These are phyloP conservation scores for Fraxinus xanthoxyloides DNA, from an alignment of 305 asterid genomes.

Conservation along the genomic window DNA sequence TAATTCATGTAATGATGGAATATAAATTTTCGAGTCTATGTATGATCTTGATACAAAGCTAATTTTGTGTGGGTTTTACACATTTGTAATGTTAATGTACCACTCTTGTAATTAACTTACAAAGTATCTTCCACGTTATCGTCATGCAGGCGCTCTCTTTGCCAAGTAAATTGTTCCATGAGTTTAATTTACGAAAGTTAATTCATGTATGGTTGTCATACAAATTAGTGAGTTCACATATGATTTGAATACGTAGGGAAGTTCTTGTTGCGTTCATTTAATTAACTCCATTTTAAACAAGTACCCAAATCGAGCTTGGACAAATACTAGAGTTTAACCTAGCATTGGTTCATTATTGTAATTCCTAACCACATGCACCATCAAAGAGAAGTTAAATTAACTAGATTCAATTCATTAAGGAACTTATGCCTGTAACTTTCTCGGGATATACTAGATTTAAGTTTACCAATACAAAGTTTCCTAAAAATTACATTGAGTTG, in stretches of 20 bases:
- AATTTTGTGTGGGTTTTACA: too few species aligned
- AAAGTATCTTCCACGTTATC: not conserved
- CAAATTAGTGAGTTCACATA: not conserved
- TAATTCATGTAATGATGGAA: not conserved
- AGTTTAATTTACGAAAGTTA: not conserved
- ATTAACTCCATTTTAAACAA: not conserved
- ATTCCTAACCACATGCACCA: not conserved
- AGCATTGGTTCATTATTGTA: not conserved
- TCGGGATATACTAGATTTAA: not conserved
- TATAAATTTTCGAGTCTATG: not conserved
- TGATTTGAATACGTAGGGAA: not conserved
- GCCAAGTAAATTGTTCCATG: not conserved
- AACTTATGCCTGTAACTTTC: not conserved
- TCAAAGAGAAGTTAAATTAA: not conserved
- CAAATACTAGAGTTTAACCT: not conserved
- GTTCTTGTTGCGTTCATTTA: not conserved
- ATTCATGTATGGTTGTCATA: not conserved
- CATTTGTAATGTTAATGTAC: not conserved
- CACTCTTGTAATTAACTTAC: not conserved
- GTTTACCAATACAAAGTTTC: not conserved
- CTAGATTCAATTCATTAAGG: not conserved
- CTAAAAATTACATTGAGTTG: not conserved
- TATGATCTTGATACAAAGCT: not conserved
- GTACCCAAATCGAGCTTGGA: not conserved
- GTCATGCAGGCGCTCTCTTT: not conserved